Evolutionary conservation across 2,329 filamentous ascomycete genomes (phyloP).

Genomic region (Pseudogymnoascus verrucosus): DNA sequence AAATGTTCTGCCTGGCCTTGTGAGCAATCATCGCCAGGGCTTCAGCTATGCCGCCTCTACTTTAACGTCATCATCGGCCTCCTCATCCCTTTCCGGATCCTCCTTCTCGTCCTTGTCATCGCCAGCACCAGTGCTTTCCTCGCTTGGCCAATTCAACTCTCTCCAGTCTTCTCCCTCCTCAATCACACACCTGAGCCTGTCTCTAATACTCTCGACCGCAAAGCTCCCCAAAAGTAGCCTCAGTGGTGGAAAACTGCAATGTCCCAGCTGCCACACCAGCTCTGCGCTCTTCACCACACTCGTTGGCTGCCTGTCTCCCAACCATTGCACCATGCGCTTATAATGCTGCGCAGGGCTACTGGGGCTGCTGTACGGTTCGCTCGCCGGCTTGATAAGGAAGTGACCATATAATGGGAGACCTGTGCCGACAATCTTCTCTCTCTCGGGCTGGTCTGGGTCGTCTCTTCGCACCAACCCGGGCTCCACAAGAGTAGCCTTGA

Average conservation of each 20-base stretch:
- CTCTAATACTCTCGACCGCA: constrained; percentile 90
- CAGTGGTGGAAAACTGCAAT: constrained; percentile 89
- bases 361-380: constrained; percentile 68
- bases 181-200: constrained; percentile 80
- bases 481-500: constrained; percentile 89
- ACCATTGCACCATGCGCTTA: constrained; percentile 86
- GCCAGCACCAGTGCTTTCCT: constrained; percentile 9
- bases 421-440: constrained; percentile 4
- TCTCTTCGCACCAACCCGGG: constrained; percentile 83
- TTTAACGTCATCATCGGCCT: neutral
- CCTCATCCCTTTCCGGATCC: constrained; percentile 8
- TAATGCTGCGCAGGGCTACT: constrained; percentile 83
- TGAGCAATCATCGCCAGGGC: neutral
- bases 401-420: constrained; percentile 75
- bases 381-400: constrained; percentile 81
- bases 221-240: constrained; percentile 83
- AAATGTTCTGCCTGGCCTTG: neutral
- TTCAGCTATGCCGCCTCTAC: neutral
- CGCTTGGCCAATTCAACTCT: constrained; percentile 54
- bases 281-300: constrained; percentile 90
- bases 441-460: constrained; percentile 53
- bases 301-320: constrained; percentile 84
- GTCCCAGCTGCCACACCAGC: constrained; percentile 86
- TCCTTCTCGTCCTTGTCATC: constrained; percentile 9
- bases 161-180: constrained; percentile 96